Evolutionary conservation across 1,284 basidiomycete genomes (phyloP).

Genomic region (Trametes sp.): DNA sequence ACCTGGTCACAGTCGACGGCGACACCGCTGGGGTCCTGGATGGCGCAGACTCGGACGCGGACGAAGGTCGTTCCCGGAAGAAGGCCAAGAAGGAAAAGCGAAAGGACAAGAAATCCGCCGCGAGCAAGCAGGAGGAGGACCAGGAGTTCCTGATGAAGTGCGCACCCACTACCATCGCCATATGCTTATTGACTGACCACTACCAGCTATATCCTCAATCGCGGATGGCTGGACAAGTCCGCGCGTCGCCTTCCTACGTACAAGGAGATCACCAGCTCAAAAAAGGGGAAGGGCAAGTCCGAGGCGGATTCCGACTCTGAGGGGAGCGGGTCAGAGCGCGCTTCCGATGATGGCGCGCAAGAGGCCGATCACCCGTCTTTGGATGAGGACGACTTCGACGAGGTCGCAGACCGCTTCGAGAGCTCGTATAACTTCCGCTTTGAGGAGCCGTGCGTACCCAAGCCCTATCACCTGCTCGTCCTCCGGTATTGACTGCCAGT

Average conservation of each 20-base stretch:
- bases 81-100: constrained; percentile 44
- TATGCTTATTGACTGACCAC: background rate
- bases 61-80: constrained; percentile 38
- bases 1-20: constrained; percentile 58
- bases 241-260: constrained; percentile 82
- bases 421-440: constrained; percentile 94
- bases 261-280: constrained; percentile 69
- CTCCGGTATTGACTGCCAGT: background rate
- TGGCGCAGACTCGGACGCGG: constrained; percentile 43
- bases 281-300: constrained; percentile 49
- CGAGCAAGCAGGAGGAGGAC: constrained; percentile 66
- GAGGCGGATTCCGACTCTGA: constrained; percentile 36
- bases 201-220: constrained; percentile 89
- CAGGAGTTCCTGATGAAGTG: constrained; percentile 93
- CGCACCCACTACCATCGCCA: constrained; percentile 24
- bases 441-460: constrained; percentile 82
- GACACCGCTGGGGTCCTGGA: constrained; percentile 35
- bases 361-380: constrained; percentile 50
- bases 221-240: constrained; percentile 91
- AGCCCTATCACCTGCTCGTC: background rate
- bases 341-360: constrained; percentile 40
- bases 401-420: constrained; percentile 77
- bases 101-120: constrained; percentile 44
- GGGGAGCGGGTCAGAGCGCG: constrained; percentile 32
- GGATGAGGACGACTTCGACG: constrained; percentile 73